Percentiles rank a stretch among this genome's conserved stretches.
Evolutionary conservation across 257 asterid species (phyloP).

Genomic region (Gentiana straminea): DNA sequence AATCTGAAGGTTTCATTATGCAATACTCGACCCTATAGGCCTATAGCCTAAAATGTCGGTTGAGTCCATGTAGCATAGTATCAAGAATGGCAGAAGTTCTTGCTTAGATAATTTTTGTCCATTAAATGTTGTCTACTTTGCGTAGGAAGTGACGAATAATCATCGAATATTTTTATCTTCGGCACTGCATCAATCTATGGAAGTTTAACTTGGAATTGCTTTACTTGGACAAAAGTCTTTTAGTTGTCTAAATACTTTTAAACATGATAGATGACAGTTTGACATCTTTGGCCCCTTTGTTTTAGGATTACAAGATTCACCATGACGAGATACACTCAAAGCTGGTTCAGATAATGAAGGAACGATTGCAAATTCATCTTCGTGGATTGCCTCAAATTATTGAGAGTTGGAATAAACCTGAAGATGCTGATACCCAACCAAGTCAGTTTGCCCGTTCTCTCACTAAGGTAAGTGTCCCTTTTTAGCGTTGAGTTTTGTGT

Average conservation of each 20-base stretch:
- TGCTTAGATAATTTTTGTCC: no score
- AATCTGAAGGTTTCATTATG: no score
- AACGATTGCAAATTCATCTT: constrained; percentile 68
- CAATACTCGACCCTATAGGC: no score
- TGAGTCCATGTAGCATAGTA: no score
- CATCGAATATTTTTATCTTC: background rate
- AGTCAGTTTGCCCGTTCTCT: constrained; percentile 91
- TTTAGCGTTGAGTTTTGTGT: background rate
- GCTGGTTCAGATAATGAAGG: constrained; percentile 97
- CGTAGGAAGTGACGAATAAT: no score
- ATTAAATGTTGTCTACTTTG: no score
- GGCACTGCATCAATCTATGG: background rate
- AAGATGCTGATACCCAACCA: constrained; percentile 66
- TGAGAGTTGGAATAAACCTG: constrained; percentile 84
- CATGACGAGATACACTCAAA: constrained; percentile 93
- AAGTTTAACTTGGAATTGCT: background rate
- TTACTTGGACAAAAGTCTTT: background rate
- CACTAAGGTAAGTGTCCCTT: constrained; percentile 47
- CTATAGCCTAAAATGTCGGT: no score
- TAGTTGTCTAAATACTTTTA: background rate
- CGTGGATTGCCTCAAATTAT: constrained; percentile 86
- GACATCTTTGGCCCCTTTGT: background rate
- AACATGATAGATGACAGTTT: background rate
- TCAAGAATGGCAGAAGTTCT: no score
- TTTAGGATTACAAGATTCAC: constrained; percentile 85